Conservation (phyloP, 495 filamentous ascomycete genomes). For the Wilcoxina mikolae region DNA sequence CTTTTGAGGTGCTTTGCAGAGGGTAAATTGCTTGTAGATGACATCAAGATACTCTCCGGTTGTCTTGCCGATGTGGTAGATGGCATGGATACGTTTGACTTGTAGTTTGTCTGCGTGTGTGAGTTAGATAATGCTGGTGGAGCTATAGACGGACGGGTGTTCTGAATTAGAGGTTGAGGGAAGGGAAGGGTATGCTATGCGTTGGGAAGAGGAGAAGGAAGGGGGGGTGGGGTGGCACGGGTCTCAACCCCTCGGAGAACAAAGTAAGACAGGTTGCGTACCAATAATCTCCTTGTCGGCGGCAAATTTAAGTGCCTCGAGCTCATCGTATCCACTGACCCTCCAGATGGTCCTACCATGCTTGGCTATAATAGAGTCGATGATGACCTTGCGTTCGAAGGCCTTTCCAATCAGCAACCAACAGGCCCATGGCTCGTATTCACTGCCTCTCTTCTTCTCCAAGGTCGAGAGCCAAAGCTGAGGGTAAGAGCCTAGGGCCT, state of each 20-base stretch:
- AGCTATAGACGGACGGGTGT: neutral
- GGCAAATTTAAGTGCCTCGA: neutral
- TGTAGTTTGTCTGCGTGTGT: constrained; percentile 13
- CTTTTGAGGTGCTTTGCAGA: no score
- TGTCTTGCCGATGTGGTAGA: constrained; percentile 38
- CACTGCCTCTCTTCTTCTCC: neutral
- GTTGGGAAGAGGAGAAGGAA: no score
- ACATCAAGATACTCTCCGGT: constrained; percentile 30
- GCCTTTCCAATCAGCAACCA: neutral
- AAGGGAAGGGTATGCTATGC: no score
- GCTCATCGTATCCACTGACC: neutral
- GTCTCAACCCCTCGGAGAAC: no score
- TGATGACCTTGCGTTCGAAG: neutral
- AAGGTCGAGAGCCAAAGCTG: neutral
- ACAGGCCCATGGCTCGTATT: neutral
- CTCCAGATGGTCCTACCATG: neutral
- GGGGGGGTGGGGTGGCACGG: no score
- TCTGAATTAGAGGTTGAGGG: no score
- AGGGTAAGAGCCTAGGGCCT: neutral
- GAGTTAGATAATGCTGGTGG: no score
- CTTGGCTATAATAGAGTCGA: neutral
- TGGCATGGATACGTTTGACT: constrained; percentile 35
- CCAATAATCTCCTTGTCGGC: neutral
- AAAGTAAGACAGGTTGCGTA: no score
- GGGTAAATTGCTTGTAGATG: neutral